These are phyloP conservation scores for Polyporus tsugae DNA, from an alignment of 1,284 basidiomycete species.

Conservation along the genomic window DNA sequence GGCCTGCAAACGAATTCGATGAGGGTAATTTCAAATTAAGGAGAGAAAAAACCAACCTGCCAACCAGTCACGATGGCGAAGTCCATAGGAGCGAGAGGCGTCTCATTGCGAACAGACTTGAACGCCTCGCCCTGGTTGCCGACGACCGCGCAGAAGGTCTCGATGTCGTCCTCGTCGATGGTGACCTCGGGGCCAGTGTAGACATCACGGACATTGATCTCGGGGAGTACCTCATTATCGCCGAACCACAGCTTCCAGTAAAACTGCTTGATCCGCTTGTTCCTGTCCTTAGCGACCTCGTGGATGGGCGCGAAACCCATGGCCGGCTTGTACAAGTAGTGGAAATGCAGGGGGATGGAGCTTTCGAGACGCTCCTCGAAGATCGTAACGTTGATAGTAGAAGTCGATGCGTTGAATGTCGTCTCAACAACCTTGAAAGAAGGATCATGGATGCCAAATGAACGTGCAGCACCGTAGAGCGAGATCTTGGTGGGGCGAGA, in stretches of 20 bases:
- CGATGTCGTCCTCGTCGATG: slow-evolving; percentile 80
- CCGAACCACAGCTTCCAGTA: slow-evolving; percentile 99
- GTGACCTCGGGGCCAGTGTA: slow-evolving; percentile 88
- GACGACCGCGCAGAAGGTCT: slow-evolving; percentile 92
- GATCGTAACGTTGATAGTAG: slow-evolving; percentile 78
- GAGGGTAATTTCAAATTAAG: slow-evolving; percentile 17
- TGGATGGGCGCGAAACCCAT: slow-evolving; percentile 95
- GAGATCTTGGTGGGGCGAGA: slow-evolving; percentile 64
- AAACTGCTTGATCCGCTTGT: slow-evolving; percentile 93
- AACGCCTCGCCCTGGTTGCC: slow-evolving; percentile 94
- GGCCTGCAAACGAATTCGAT: slow-evolving; percentile 58
- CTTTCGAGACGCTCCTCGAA: slow-evolving; percentile 86
- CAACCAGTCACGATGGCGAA: slow-evolving; percentile 98
- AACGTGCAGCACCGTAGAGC: slow-evolving; percentile 83
- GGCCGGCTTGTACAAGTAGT: slow-evolving; percentile 89
- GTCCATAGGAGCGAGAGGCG: slow-evolving; percentile 93
- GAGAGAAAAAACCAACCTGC: slow-evolving; percentile 69
- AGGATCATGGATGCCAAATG: slow-evolving; percentile 76
- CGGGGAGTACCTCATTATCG: slow-evolving; percentile 78
- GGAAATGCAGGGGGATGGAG: slow-evolving; percentile 83
- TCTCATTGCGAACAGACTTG: slow-evolving; percentile 77
- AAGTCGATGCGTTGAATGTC: slow-evolving; percentile 61
- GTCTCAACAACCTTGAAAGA: slow-evolving; percentile 90
- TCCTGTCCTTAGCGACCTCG: slow-evolving; percentile 87
- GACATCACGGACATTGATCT: slow-evolving; percentile 78